phyloP scores from a whole-genome alignment of 2,329 filamentous ascomycete species.

The Fusarium nelsonii region DNA sequence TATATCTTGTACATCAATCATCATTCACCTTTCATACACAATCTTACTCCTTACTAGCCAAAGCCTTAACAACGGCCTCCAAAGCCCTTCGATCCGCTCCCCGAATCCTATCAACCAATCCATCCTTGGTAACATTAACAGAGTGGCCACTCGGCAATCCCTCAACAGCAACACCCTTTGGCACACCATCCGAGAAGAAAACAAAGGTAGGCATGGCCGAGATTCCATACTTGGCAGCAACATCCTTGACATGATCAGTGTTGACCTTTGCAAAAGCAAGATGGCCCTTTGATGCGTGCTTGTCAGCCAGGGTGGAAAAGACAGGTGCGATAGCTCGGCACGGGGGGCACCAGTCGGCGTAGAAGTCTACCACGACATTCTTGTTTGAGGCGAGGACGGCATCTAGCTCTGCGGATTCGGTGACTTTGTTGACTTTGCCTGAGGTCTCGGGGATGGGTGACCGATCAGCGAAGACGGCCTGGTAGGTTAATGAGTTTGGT shows the following conservation, averaged over 20 bases:
- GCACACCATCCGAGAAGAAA: constrained; percentile 80
- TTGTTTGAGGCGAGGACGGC: constrained; percentile 55
- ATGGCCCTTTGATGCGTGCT: constrained; percentile 56
- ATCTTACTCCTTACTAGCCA: constrained; percentile 36
- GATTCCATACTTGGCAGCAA: constrained; percentile 80
- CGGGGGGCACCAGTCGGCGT: constrained; percentile 90
- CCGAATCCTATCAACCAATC: constrained; percentile 48
- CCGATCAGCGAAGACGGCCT: constrained; percentile 40
- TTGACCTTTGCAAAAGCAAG: constrained; percentile 88
- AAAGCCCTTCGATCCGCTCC: constrained; percentile 49
- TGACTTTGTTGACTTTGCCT: constrained; percentile 53
- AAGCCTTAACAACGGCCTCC: constrained; percentile 45
- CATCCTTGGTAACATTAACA: constrained; percentile 44
- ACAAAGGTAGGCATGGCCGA: constrained; percentile 93
- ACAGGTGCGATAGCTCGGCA: constrained; percentile 88
- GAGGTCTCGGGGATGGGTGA: constrained; percentile 57
- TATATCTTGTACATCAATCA: neutral
- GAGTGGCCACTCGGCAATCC: constrained; percentile 37
- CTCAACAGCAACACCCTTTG: constrained; percentile 44
- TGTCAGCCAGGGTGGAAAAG: constrained; percentile 56
- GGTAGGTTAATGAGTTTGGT: constrained; percentile 7
- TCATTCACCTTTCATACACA: rapidly evolving
- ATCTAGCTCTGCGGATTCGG: constrained; percentile 46
- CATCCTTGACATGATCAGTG: constrained; percentile 81
- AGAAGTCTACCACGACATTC: constrained; percentile 83